Base-by-base conservation (phyloP, 495 filamentous ascomycete species). In the Sordaria brevicollis region DNA sequence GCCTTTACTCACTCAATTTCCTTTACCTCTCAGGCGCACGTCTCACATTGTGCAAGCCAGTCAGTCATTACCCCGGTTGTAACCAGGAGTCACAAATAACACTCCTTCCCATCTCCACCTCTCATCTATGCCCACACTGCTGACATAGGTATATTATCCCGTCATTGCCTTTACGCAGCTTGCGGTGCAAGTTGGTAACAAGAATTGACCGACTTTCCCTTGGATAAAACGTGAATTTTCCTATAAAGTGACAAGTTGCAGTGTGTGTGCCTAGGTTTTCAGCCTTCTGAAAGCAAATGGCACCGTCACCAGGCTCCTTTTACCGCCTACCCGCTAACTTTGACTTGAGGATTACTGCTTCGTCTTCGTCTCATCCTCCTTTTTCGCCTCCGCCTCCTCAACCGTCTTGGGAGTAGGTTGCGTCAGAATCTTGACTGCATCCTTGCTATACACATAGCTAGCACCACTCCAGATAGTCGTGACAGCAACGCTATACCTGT, bases 391-490 rank as follows among this genome's bases (percentile, higher is more conserved):
- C 36, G 11, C 49, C 49, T 57, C 49, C 49, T 31, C 49, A 11
- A 57, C 49, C 21, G 21, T 13, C 49, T 57, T 57, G 0, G 49
- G 49, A 31, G 49, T 25, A 29, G 74, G 70, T 71, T 88, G 85
- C 11, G 85, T 88, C 11, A 96, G 76, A 65, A 94, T 94, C 77
- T 89, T 93, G 54, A 94, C 91, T 0, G 91, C 92, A 74, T 93
- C 88, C 74, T 91, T 93, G 69, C 89, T 89, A 75, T 89, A 93
- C 36, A 94, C 81, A 74, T 96, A 96, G 76, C 91, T 92, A 4
- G 92, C 82, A 19, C 92, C 92, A 35, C 91, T 94, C 92, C 92
- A 93, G 15, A 94, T 77, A 1, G 92, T 96, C 11, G 92, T 96
- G 0, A 85, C 85, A 0, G 91, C 92, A 7, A 96, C 92, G 38